These are phyloP conservation scores for Dioscorea zingiberensis DNA, from an alignment of 106 monocot genomes.

Conservation along the genomic window DNA sequence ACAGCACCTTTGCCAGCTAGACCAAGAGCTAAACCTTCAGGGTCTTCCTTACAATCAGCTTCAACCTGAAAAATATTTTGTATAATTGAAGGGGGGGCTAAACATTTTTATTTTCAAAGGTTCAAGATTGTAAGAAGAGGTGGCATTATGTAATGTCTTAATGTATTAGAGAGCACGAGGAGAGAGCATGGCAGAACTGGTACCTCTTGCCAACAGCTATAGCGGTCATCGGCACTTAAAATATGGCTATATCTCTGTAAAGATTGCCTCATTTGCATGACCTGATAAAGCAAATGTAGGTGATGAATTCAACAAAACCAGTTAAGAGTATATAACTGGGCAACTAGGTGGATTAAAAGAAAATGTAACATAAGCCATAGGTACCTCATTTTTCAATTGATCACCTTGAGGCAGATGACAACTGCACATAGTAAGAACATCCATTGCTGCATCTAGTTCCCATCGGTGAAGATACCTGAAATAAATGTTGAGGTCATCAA, in stretches of 20 bases:
- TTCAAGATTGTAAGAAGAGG: not conserved
- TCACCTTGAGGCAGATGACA: constrained; percentile 71
- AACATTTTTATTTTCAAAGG: not conserved
- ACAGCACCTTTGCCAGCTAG: constrained; percentile 88
- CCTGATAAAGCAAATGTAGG: constrained; percentile 20
- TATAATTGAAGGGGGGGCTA: not conserved
- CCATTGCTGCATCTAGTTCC: constrained; percentile 77
- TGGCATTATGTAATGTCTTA: not conserved
- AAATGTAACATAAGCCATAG: not conserved
- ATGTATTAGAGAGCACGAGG: not conserved
- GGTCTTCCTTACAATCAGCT: constrained; percentile 71
- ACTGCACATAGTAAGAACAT: constrained; percentile 88
- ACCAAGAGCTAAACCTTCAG: constrained; percentile 87
- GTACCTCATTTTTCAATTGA: constrained; percentile 63
- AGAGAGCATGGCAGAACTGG: not conserved
- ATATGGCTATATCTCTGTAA: constrained; percentile 74
- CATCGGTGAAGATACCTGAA: constrained; percentile 74
- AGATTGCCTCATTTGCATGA: constrained; percentile 61
- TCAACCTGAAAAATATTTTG: constrained; percentile 52
- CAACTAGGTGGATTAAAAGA: not conserved
- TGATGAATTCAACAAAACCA: not conserved
- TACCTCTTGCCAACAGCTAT: constrained; percentile 90
- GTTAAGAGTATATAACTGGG: not conserved
- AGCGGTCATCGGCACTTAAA: constrained; percentile 71
- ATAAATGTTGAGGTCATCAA: constrained; percentile 4